Conservation (phyloP, 148 eudicot genomes). For the Linanthus parryae region DNA sequence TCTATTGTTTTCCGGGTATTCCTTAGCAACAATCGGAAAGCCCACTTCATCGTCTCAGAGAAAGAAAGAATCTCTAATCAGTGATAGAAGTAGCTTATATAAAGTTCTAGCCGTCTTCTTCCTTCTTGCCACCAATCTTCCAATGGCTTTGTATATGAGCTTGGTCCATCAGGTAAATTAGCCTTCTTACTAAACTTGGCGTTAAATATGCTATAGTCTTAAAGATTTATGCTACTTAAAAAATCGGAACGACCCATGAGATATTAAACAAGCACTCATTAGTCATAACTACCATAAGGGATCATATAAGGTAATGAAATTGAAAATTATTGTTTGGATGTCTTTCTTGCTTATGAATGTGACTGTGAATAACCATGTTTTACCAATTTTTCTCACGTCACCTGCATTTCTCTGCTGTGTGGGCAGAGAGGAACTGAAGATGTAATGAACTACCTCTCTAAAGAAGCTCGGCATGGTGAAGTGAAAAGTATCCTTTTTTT, state of each 20-base stretch:
- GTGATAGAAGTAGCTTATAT: slow-evolving; percentile 26
- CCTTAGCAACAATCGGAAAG: slow-evolving; percentile 47
- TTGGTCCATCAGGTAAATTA: slow-evolving; percentile 83
- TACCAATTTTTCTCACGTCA: slow-evolving; percentile 1
- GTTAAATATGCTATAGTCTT: neutral
- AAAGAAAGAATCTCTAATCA: slow-evolving; percentile 25
- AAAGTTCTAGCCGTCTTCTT: slow-evolving; percentile 48
- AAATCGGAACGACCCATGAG: no score
- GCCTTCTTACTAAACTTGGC: slow-evolving; percentile 7
- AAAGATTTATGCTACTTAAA: no score
- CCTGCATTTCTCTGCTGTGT: slow-evolving; percentile 10
- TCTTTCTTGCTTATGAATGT: no score
- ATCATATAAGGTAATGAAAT: no score
- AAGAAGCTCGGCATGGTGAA: slow-evolving; percentile 55
- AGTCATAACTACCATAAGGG: no score
- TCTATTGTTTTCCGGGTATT: slow-evolving; percentile 73
- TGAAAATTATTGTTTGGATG: no score
- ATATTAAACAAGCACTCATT: no score
- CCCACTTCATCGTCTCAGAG: slow-evolving; percentile 26
- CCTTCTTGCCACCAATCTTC: slow-evolving; percentile 76
- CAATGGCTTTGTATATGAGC: slow-evolving; percentile 94
- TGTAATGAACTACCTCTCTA: slow-evolving; percentile 75
- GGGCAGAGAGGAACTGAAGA: slow-evolving; percentile 95
- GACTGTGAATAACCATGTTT: neutral
- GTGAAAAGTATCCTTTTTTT: slow-evolving; percentile 66